Conservation (phyloP, 345 rosid species). For the Linum tenue region DNA sequence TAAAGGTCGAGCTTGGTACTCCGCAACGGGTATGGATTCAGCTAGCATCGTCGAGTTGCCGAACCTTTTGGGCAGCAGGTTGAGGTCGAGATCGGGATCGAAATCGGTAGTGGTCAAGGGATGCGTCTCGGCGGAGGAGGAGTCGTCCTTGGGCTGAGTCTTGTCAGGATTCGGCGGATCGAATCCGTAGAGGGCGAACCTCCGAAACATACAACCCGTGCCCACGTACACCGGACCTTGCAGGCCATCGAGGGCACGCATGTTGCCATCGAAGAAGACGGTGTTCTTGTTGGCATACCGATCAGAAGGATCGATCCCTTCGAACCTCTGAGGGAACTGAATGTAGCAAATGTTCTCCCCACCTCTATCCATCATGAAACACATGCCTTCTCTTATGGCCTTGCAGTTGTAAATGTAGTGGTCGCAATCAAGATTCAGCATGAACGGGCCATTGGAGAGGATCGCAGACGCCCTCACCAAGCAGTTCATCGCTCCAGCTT, state of each 20-base stretch:
- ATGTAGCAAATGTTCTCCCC: conserved; percentile 88
- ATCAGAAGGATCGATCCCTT: conserved; percentile 95
- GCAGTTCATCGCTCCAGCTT: conserved; percentile 96
- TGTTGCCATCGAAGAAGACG: conserved; percentile 91
- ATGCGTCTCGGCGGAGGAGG: conserved; percentile 41
- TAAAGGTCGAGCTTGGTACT: conserved; percentile 79
- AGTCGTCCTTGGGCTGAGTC: conserved; percentile 16
- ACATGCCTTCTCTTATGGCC: conserved; percentile 93
- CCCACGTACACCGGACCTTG: conserved; percentile 98
- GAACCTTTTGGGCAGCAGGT: conserved; percentile 75
- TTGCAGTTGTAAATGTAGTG: conserved; percentile 83
- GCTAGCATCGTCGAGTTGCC: conserved; percentile 88
- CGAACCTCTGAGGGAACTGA: conserved; percentile 92
- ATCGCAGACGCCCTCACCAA: conserved; percentile 80
- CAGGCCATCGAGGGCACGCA: conserved; percentile 93
- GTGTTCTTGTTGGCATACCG: conserved; percentile 92
- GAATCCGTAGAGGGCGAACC: conserved; percentile 89
- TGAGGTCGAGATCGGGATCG: conserved; percentile 71
- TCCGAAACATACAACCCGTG: conserved; percentile 82
- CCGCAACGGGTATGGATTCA: conserved; percentile 72
- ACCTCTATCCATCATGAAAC: conserved; percentile 93
- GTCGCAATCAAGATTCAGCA: conserved; percentile 92
- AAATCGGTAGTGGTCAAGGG: conserved; percentile 61
- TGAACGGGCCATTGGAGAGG: conserved; percentile 89
- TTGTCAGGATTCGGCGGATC: conserved; percentile 60